A percentile compares a stretch with the other conserved stretches of the same genome.
These are phyloP conservation scores for Aspergillus sclerotiicarbonarius DNA, from an alignment of 495 filamentous ascomycete genomes.

Conservation along the genomic window DNA sequence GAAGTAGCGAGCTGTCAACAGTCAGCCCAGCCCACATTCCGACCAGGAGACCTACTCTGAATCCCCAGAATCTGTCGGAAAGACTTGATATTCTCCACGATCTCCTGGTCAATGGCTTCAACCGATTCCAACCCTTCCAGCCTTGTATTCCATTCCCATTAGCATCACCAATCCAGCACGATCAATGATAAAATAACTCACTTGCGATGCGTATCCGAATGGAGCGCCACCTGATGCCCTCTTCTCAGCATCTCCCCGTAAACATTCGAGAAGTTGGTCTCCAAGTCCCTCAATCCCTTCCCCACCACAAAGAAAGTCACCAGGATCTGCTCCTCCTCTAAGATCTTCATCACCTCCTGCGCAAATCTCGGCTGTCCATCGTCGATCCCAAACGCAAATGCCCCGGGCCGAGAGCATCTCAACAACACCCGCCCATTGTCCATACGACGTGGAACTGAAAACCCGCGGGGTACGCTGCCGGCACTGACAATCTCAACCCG, in stretches of 20 bases:
- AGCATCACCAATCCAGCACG: neutral
- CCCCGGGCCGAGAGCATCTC: conserved; percentile 66
- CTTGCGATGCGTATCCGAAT: conserved; percentile 73
- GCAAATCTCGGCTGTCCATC: conserved; percentile 66
- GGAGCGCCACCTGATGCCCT: conserved; percentile 74
- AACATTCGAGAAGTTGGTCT: conserved; percentile 59
- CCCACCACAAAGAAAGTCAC: conserved; percentile 82
- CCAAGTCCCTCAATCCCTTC: conserved; percentile 55
- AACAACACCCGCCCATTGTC: conserved; percentile 61
- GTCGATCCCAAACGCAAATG: conserved; percentile 79
- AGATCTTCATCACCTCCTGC: conserved; percentile 61
- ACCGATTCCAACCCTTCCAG: conserved; percentile 62
- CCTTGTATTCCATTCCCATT: conserved; percentile 16
- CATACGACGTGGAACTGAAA: conserved; percentile 58
- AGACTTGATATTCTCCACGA: conserved; percentile 59
- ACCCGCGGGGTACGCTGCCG: conserved; percentile 43
- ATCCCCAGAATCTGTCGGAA: conserved; percentile 52
- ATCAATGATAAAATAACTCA: conserved; percentile 17
- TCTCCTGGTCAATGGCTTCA: conserved; percentile 67
- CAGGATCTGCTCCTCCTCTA: conserved; percentile 60
- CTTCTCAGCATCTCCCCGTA: conserved; percentile 62
- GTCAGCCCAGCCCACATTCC: conserved; percentile 1
- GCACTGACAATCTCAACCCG: conserved; percentile 62
- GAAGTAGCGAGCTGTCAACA: conserved; percentile 57
- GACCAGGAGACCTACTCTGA: conserved; percentile 27